Conservation (phyloP, 345 rosid genomes). For the Punica granatum region DNA sequence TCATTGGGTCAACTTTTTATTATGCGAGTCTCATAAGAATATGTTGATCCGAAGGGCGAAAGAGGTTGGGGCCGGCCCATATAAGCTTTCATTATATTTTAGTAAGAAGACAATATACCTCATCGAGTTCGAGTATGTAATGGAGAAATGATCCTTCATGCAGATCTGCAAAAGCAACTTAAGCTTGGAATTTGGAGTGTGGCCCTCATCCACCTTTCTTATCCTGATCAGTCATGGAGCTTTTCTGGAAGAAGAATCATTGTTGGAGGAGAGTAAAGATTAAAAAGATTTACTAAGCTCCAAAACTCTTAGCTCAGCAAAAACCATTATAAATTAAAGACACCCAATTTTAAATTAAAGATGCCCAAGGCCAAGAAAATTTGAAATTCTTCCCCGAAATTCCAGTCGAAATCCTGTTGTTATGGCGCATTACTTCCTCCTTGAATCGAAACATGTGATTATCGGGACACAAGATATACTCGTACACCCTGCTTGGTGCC, state of each 20-base stretch:
- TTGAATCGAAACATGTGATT: neutral
- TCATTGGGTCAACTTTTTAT: no score
- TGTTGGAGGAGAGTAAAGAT: neutral
- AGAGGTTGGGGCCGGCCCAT: no score
- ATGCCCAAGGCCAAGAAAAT: neutral
- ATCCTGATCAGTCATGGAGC: constrained; percentile 5
- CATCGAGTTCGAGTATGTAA: no score
- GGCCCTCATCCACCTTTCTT: neutral
- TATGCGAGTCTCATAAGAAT: no score
- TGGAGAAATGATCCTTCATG: neutral
- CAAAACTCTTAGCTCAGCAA: constrained; percentile 1
- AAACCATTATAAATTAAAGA: neutral
- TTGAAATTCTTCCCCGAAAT: neutral
- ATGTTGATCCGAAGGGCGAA: no score
- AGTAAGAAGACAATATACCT: neutral
- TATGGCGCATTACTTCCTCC: neutral
- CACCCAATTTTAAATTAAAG: neutral
- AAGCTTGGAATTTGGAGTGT: neutral
- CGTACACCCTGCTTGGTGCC: neutral
- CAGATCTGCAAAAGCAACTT: neutral
- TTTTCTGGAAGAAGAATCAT: neutral
- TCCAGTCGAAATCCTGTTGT: neutral
- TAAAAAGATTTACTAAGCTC: neutral
- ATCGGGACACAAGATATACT: neutral
- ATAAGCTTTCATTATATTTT: neutral